Evolutionary conservation across 805 yeast species (phyloP).

Genomic region (Candida krabiensis): DNA sequence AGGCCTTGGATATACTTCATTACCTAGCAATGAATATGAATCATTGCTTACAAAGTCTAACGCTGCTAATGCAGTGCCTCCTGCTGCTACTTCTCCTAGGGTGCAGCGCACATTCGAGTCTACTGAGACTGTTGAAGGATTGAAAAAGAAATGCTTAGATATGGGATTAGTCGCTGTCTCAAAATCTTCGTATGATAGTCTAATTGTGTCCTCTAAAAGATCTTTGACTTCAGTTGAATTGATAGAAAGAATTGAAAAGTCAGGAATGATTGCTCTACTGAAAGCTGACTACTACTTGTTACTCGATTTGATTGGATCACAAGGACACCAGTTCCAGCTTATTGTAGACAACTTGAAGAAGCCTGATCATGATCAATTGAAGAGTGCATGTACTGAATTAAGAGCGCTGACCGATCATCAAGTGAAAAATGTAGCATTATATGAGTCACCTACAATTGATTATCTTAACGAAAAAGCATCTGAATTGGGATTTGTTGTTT

Average conservation of each 20-base stretch:
- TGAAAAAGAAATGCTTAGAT: conserved; percentile 26
- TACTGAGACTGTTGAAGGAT: conserved; percentile 22
- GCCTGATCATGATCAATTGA: conserved; percentile 23
- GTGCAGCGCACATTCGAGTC: conserved; percentile 12
- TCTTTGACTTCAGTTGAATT: conserved; percentile 27
- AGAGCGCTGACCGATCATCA: conserved; percentile 23
- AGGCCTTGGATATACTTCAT: conserved; percentile 26
- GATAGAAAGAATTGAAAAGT: conserved; percentile 25
- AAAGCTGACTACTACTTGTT: conserved; percentile 22
- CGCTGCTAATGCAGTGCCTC: conserved; percentile 4
- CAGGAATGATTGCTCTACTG: conserved; percentile 23
- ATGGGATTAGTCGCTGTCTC: conserved; percentile 28
- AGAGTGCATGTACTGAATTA: conserved; percentile 29
- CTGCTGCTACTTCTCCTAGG: conserved; percentile 15
- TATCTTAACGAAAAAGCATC: conserved; percentile 27
- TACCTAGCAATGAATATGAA: conserved; percentile 24
- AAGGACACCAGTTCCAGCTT: conserved; percentile 19
- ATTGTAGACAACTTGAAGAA: conserved; percentile 9
- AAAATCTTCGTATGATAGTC: conserved; percentile 26
- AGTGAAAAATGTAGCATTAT: conserved; percentile 10
- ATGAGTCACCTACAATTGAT: conserved; percentile 29
- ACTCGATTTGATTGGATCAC: conserved; percentile 15
- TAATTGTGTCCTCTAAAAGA: conserved; percentile 29
- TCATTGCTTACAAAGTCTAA: conserved; percentile 12
- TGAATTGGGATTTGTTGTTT: conserved; percentile 14